Conservation (phyloP, 2,329 filamentous ascomycete species). For the Phyllosticta ampelicida region DNA sequence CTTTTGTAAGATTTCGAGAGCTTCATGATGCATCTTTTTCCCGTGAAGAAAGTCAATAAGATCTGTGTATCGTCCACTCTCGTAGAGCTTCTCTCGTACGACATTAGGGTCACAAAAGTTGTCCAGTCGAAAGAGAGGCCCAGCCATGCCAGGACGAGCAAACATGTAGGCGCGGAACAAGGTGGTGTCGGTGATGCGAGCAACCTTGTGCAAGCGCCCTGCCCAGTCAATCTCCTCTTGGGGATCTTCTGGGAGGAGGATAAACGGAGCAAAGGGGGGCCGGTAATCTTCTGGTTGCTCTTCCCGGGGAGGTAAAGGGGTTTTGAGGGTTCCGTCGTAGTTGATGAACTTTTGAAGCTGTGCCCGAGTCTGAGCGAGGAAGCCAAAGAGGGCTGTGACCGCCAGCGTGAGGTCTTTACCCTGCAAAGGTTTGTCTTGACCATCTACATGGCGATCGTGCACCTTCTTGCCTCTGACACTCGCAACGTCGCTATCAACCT, state of each 20-base stretch:
- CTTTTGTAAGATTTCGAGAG: conserved; percentile 67
- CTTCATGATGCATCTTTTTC: conserved; percentile 83
- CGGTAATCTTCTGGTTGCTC: conserved; percentile 26
- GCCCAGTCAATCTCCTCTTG: conserved; percentile 49
- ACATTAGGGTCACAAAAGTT: conserved; percentile 97
- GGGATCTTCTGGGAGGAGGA: conserved; percentile 20
- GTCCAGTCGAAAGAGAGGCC: conserved; percentile 83
- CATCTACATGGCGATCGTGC: conserved; percentile 28
- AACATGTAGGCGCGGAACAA: conserved; percentile 95
- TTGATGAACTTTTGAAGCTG: conserved; percentile 51
- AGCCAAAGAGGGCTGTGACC: conserved; percentile 73
- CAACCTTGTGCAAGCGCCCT: conserved; percentile 61
- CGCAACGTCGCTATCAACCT: conserved; percentile 45
- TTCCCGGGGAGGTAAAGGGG: conserved; percentile 40
- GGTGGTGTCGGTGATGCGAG: conserved; percentile 82
- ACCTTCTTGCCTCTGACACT: conserved; percentile 38
- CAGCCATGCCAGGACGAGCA: conserved; percentile 70
- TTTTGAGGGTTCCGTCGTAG: conserved; percentile 47
- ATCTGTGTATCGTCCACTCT: conserved; percentile 81
- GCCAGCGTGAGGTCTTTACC: conserved; percentile 77
- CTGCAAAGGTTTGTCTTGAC: conserved; percentile 43
- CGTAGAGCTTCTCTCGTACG: conserved; percentile 83
- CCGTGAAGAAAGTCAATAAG: conserved; percentile 96
- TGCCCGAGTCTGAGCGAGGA: conserved; percentile 73
- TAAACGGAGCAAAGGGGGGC: conserved; percentile 34